These are phyloP conservation scores for Talaromyces adpressus DNA, from an alignment of 495 filamentous ascomycete genomes.

Conservation along the genomic window DNA sequence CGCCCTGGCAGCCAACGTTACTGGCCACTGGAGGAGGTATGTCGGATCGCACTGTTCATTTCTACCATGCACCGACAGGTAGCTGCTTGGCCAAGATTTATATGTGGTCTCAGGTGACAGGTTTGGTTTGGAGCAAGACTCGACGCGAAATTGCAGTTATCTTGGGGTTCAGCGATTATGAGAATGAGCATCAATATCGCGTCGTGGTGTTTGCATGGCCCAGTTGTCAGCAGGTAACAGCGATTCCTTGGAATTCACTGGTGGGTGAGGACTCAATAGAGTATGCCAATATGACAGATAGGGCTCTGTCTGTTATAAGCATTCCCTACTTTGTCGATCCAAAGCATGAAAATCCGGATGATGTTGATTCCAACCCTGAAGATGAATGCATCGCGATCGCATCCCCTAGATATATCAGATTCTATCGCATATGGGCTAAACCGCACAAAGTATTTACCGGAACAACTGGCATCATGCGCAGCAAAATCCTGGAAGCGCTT, in stretches of 20 bases:
- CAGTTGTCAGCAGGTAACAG: slow-evolving; percentile 78
- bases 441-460: slow-evolving; percentile 48
- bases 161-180: slow-evolving; percentile 91
- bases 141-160: slow-evolving; percentile 86
- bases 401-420: slow-evolving; percentile 90
- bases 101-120: slow-evolving; percentile 88
- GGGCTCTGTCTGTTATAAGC: slow-evolving; percentile 42
- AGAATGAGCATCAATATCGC: slow-evolving; percentile 86
- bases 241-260: slow-evolving; percentile 66
- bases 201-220: slow-evolving; percentile 97
- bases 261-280: background rate
- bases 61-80: slow-evolving; percentile 83
- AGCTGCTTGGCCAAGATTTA: slow-evolving; percentile 84
- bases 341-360: slow-evolving; percentile 21
- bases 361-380: slow-evolving; percentile 49
- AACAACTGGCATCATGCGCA: slow-evolving; percentile 66
- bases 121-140: slow-evolving; percentile 81
- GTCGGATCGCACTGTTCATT: slow-evolving; percentile 93
- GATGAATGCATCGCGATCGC: slow-evolving; percentile 94
- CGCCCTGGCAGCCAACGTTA: slow-evolving; percentile 84
- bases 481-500: slow-evolving; percentile 77
- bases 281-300: slow-evolving; percentile 14
- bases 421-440: slow-evolving; percentile 88
- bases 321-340: slow-evolving; percentile 25
- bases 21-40: slow-evolving; percentile 89